Evolutionary conservation across 768 basidiomycete species (phyloP), one percentile per base, ranked within the genome.

Genomic region (Xerocomus brunneocitrinus): DNA sequence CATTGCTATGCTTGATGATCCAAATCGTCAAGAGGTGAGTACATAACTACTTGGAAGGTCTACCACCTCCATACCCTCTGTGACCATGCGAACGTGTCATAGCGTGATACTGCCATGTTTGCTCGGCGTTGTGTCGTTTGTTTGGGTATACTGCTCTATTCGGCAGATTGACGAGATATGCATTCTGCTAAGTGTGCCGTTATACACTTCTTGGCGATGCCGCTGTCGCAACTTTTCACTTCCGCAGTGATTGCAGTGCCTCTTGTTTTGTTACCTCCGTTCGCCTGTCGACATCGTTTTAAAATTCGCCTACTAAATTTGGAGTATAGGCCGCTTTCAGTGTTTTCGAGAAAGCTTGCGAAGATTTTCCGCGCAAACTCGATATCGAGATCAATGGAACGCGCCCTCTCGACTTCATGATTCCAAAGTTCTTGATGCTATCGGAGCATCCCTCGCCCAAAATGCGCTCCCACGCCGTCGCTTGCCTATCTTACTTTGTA

Each of bases 361-460:
- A 98, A 70, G 97, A 99, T 67, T 95, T 91, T 58, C 95, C 97
- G 16, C 83, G 90, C 58, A 94, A 95, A 75, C 81, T 98, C 73
- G 92, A 97, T 71, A 81, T 98, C 57, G 89, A 95, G 57, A 90
- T 98, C 65, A 85, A 85, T 62, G 95, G 95, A 49, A 83, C 85
- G n/a, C 81, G 92, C 47, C 92, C 95, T 0, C 83, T 99, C 60
- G 92, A 98, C 72, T 92, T 84, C 69, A 93, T 99, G 85, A 88
- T 98, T 62, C 94, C 94, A 52, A 93, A 95, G 70, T 95, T 98
- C 74, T 82, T 99, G 60, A 67, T 81, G 59, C 83, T 94, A 64
- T 85, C 93, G 48, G 89, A 92, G 58, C 92, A 98, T 59, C 80
- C 83, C 0, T 83, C 82, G 36, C 73, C 89, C 36, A 94, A 93